Percentiles rank a stretch among this genome's conserved stretches.
These are phyloP conservation scores for Pseudozyma thailandica DNA, from an alignment of 1,284 basidiomycete species.

Conservation along the genomic window DNA sequence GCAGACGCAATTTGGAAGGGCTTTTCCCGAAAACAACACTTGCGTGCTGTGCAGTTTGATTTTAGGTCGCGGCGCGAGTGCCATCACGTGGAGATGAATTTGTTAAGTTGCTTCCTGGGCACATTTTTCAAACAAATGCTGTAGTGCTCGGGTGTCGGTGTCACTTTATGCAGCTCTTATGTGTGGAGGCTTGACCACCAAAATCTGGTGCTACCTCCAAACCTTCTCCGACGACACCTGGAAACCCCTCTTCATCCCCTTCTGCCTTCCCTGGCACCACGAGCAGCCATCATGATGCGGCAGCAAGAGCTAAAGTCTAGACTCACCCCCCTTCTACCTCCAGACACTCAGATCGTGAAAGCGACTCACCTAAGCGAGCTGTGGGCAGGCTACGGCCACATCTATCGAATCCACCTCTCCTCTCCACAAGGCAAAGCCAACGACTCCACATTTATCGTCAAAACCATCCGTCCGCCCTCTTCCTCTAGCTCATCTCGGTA, in stretches of 20 bases:
- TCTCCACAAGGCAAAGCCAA: not conserved
- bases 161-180: no score
- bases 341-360: conserved; percentile 6
- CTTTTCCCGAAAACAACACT: not conserved
- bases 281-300: conserved; percentile 1
- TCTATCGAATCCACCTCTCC: conserved; percentile 29
- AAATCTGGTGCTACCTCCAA: no score
- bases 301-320: conserved; percentile 8
- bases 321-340: conserved; percentile 14
- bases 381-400: conserved; percentile 50
- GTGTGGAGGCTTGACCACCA: no score
- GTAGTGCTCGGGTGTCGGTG: no score
- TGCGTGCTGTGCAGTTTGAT: not conserved
- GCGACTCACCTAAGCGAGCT: conserved; percentile 27
- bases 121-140: no score
- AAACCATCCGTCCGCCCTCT: conserved; percentile 24
- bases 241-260: no score
- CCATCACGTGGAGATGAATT: not conserved
- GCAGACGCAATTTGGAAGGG: not conserved
- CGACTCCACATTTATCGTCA: conserved; percentile 29
- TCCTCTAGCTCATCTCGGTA: not conserved
- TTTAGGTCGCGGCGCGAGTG: not conserved
- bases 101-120: not conserved
- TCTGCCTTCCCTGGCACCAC: not conserved
- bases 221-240: no score